These are phyloP conservation scores for Curvularia sp. DNA, from an alignment of 2,329 filamentous ascomycete genomes.

Conservation along the genomic window DNA sequence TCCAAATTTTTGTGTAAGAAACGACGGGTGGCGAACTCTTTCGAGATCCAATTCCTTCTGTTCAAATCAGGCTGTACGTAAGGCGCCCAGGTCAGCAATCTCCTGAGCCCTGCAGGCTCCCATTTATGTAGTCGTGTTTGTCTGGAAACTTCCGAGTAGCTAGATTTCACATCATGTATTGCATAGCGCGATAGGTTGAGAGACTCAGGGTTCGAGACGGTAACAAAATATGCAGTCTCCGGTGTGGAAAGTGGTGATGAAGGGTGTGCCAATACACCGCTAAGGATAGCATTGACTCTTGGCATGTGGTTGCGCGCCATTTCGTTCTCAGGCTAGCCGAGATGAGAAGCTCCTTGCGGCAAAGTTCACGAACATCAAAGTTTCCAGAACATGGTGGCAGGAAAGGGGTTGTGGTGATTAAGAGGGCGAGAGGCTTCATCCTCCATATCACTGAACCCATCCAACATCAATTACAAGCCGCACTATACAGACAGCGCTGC, in stretches of 20 bases:
- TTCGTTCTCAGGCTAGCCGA: slow-evolving; percentile 9
- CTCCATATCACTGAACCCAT: neutral
- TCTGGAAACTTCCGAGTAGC: neutral
- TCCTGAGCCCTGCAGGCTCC: neutral
- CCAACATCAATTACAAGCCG: neutral
- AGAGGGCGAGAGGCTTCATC: neutral
- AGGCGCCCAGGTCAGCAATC: neutral
- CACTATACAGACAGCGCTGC: neutral
- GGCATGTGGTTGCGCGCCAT: slow-evolving; percentile 9
- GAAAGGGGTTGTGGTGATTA: slow-evolving; percentile 2
- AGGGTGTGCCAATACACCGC: neutral
- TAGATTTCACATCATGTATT: neutral
- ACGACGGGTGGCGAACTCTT: neutral
- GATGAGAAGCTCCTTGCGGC: slow-evolving; percentile 10
- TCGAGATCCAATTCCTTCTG: neutral
- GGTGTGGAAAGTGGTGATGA: neutral
- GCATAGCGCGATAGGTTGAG: neutral
- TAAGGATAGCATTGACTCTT: slow-evolving; percentile 7
- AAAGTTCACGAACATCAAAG: slow-evolving; percentile 9
- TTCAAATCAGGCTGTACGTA: neutral
- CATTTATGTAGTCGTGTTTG: neutral
- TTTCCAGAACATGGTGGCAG: slow-evolving; percentile 2
- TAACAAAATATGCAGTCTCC: neutral
- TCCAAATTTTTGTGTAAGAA: neutral
- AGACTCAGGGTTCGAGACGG: neutral